Conservation (phyloP, 352 stramenopile species). For the Elongisporangium undulatum region DNA sequence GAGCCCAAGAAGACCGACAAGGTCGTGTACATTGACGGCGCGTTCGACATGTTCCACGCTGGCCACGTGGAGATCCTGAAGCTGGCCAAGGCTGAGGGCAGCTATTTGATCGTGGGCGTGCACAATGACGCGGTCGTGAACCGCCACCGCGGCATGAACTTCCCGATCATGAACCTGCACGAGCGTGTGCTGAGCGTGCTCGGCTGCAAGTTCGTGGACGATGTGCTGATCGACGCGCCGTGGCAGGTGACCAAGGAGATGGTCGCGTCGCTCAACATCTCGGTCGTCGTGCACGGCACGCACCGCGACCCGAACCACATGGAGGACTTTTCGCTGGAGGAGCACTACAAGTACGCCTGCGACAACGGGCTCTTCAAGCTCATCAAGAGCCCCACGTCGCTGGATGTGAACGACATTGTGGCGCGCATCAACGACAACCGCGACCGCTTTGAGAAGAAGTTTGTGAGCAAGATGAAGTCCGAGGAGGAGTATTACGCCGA, state of each 20-base stretch:
- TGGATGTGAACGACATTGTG: constrained; percentile 88
- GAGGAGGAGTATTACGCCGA: constrained; percentile 92
- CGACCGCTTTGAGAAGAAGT: constrained; percentile 91
- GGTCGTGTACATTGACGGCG: constrained; percentile 98
- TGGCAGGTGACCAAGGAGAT: constrained; percentile 95
- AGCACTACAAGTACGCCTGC: constrained; percentile 76
- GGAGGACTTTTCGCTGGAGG: constrained; percentile 56
- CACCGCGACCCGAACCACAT: constrained; percentile 74
- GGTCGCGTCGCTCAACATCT: constrained; percentile 90
- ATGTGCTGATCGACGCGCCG: constrained; percentile 98
- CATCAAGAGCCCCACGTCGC: constrained; percentile 60
- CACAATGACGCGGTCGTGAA: constrained; percentile 94
- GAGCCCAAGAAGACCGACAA: constrained; percentile 86
- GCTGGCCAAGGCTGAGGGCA: constrained; percentile 87
- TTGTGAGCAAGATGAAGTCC: constrained; percentile 92
- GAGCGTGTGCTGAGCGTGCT: constrained; percentile 96
- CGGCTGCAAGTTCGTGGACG: constrained; percentile 95
- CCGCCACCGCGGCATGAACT: constrained; percentile 86
- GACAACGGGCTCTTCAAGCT: constrained; percentile 82
- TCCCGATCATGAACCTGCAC: constrained; percentile 98
- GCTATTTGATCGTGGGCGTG: constrained; percentile 96
- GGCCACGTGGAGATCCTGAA: constrained; percentile 97
- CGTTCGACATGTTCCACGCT: constrained; percentile 99
- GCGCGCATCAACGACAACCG: constrained; percentile 87
- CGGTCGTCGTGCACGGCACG: constrained; percentile 82